Evolutionary conservation across 73 alveolate species (phyloP), one percentile per base, ranked within the genome.

Genomic region (Symbiodinium natans): DNA sequence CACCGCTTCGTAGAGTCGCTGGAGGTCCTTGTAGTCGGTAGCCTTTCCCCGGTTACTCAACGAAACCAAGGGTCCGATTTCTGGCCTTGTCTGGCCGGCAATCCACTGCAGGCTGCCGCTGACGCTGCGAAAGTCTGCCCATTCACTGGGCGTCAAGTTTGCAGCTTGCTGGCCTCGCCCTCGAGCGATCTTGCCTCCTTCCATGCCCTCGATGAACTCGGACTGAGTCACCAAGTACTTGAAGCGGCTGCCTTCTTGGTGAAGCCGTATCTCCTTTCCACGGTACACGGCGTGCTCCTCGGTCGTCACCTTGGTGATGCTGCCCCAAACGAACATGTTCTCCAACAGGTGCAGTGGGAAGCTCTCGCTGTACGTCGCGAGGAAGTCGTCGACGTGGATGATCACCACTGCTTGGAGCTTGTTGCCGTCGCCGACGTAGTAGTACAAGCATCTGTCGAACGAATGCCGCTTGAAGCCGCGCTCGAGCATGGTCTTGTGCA

Each of bases 371-470:
- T 83, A 83, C 75, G 52, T 52, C 29, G 92, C 75, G 46, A 83
- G 8, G 63, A 83, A 34, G 31, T 83, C 92, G 46, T 83, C 92
- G 29, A 83, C 92, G 34, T 83, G 92, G 41, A 83, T 40, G 48
- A 83, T 83, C 10, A 42, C 52, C 71, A 83, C 42, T 0, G 42
- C 92, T 38, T 41, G 48, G 31, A 41, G 41, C n/a, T 63, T 73
- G 43, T 41, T 59, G 13, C 74, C 41, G 41, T 29, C 77, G 43
- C 40, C 0, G 31, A 29, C 17, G 92, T 39, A 38, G 34, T 38
- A 29, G 77, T 43, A 83, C 48, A 83, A 31, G 75, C 92, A 83
- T 43, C 36, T 9, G 73, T 83, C 92, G 41, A 40, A 83, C n/a
- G 52, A 23, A n/a, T 83, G 92, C 13, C 11, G 13, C 31, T 1